phyloP scores from a whole-genome alignment of 495 filamentous ascomycete genomes.

The Penicillium silybi region DNA sequence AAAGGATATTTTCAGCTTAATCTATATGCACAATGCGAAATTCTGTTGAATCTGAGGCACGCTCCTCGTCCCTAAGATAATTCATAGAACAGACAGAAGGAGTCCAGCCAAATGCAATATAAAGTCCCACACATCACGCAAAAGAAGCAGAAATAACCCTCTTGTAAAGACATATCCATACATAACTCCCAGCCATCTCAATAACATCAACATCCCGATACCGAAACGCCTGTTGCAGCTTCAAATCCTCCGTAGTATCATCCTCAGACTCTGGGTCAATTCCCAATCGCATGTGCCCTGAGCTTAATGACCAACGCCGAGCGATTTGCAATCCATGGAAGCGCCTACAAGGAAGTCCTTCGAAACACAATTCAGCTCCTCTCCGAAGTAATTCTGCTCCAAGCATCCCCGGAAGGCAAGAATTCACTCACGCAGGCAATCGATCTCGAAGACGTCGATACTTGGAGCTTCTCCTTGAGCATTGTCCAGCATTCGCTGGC shows the following conservation, averaged over 20 bases:
- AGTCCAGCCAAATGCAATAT: too few relatives aligned
- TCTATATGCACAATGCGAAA: too few relatives aligned
- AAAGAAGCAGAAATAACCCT: not conserved
- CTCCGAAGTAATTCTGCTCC: not conserved
- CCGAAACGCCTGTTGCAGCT: not conserved
- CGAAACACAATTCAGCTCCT: slow-evolving; percentile 5
- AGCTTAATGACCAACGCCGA: slow-evolving; percentile 18
- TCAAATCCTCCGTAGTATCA: slow-evolving; percentile 4
- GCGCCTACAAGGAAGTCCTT: not conserved
- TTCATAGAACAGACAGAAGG: too few relatives aligned
- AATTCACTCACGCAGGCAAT: slow-evolving; percentile 24
- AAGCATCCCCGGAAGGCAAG: slow-evolving; percentile 13
- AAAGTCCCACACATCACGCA: not conserved
- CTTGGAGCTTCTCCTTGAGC: slow-evolving; percentile 10
- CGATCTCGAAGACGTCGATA: slow-evolving; percentile 19
- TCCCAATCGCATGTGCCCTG: slow-evolving; percentile 14
- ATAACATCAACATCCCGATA: slow-evolving; percentile 1
- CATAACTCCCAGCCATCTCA: slow-evolving; percentile 2
- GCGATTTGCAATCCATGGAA: slow-evolving; percentile 19
- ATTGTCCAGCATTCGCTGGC: slow-evolving; percentile 3
- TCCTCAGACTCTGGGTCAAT: not conserved
- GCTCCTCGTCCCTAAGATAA: too few relatives aligned
- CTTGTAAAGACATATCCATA: not conserved
- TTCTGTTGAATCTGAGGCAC: too few relatives aligned
- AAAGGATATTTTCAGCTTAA: too few relatives aligned